Conservation (phyloP, 192 early-diverging fungal genomes). For the Backusella mclennaniae region DNA sequence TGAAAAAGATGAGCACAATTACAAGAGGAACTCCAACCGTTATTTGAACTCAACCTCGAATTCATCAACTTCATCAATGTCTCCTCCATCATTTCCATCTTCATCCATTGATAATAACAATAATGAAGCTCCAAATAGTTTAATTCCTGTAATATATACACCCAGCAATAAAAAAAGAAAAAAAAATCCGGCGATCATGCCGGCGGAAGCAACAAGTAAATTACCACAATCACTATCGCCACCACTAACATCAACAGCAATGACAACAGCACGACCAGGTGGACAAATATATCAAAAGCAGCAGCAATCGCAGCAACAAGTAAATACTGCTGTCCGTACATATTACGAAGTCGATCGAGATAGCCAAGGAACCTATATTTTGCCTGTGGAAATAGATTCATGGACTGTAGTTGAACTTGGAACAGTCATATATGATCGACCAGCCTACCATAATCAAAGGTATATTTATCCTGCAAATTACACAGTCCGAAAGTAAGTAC, state of each 20-base stretch:
- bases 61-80: background rate
- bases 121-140: background rate
- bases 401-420: constrained; percentile 75
- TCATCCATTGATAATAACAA: background rate
- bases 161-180: constrained; percentile 30
- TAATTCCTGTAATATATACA: constrained; percentile 21
- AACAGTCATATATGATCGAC: constrained; percentile 71
- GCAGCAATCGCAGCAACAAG: constrained; percentile 12
- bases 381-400: constrained; percentile 80
- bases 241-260: background rate
- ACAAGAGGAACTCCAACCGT: background rate
- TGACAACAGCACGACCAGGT: background rate
- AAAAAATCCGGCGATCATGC: constrained; percentile 23
- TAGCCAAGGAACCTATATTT: constrained; percentile 63
- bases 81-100: background rate
- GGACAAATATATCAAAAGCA: background rate
- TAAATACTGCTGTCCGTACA: constrained; percentile 26
- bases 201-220: background rate
- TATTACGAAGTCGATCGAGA: constrained; percentile 50
- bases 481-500: constrained; percentile 50
- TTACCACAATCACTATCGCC: background rate
- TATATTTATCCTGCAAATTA: constrained; percentile 94
- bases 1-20: background rate
- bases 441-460: constrained; percentile 82
- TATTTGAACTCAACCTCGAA: constrained; percentile 7